Evolutionary conservation across 2,329 filamentous ascomycete species (phyloP), one percentile per base, ranked within the genome.

Genomic region (Sporothrix brunneoviolacea): DNA sequence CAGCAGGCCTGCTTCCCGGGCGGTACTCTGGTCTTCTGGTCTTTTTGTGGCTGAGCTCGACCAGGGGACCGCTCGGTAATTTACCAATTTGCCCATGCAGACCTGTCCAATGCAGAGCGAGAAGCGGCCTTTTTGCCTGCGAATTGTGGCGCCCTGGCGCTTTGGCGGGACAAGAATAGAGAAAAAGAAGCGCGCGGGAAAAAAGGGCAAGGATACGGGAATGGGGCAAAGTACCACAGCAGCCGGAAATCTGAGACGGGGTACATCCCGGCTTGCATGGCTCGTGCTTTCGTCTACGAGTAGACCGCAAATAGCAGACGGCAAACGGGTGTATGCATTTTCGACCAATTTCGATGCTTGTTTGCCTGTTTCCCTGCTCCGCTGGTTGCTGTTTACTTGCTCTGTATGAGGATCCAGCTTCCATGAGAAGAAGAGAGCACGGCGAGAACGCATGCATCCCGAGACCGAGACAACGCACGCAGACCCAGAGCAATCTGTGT

Each of bases 131-230:
- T 13, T 33, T 22, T 13, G 30, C 42, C n/a, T 45, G 22, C 19
- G 36, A 45, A 6, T 8, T 10, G 42, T 45, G 42, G 32, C 32
- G 42, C 42, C 33, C 42, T 22, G 18, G 19, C 32, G 32, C 42
- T 12, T 22, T 24, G 2, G 8, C 30, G 19, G 27, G 27, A 38
- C 37, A n/a, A 49, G 13, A 38, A 35, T 9, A 24, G 22, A 55
- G 47, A 48, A 33, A 33, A 27, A 41, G 27, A 40, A 54, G 52
- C 42, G 38, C 38, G 28, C 28, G 33, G 47, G 38, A 48, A 43
- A 28, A 51, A 37, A 28, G 15, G 32, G 12, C 16, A 27, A 28
- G 15, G 32, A 8, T 13, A 27, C 24, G 38, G 22, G 27, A 16
- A 24, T 15, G 33, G 28, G 16, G 10, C 16, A 30, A 44, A 15